Evolutionary conservation across 2,329 filamentous ascomycete species (phyloP), one percentile per base, ranked within the genome.

Genomic region (Sclerotinia spermophila): DNA sequence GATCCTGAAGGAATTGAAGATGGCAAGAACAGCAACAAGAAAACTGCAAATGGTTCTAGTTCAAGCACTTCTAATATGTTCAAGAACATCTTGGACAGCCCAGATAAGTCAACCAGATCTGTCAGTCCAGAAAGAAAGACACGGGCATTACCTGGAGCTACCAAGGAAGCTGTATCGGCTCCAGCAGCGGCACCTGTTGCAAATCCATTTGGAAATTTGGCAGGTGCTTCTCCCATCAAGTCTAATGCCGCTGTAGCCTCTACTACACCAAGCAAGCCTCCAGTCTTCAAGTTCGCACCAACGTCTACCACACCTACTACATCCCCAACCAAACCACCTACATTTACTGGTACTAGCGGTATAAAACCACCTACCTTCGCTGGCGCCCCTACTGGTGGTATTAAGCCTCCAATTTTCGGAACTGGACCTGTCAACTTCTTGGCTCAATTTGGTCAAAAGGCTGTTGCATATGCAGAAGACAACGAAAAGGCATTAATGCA

Each of bases 41-140:
- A 59, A 74, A 69, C 59, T 45, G 15, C 68, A 6, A 74, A 74
- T 68, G 74, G 71, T 33, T 51, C 62, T n/a, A 76, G 74, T 51
- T 80, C 78, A 13, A 75, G 74, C 44, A 80, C 78, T 8, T 78
- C 77, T 24, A 77, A 76, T 30, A 69, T 79, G 19, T 79, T 80
- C 73, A 78, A 76, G 60, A 73, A 72, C 35, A 77, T 79, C 24
- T 64, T 80, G 58, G 77, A 77, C 38, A 77, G 73, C 53, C 75
- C 74, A 35, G 68, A 72, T 3, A 74, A 74, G 19, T 33, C 72
- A 42, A 30, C 51, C 24, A 72, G 69, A 3, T 44, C 35, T n/a
- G 42, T 27, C 21, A 76, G 72, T 44, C 74, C 76, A n/a, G 71
- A 73, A 38, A 77, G 75, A 68, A 78, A 74, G 59, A 68, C 59